Percentiles rank a stretch among this genome's conserved stretches.
Evolutionary conservation across 2,329 filamentous ascomycete genomes (phyloP).

Genomic region (Talaromyces verruculosus): DNA sequence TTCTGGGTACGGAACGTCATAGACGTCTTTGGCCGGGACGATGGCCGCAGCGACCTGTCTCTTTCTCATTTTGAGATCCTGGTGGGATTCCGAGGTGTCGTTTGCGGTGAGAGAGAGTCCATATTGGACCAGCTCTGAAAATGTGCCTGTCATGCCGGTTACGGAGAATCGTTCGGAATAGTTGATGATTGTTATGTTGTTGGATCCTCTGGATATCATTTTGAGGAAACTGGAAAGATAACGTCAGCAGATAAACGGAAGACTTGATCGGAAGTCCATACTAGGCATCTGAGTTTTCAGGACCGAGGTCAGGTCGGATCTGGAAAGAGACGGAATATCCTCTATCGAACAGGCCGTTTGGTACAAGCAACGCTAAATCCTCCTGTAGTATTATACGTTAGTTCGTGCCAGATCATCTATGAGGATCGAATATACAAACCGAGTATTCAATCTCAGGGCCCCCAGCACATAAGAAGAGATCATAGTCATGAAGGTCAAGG

Average conservation of each 20-base stretch:
- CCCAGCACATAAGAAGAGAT: conserved; percentile 61
- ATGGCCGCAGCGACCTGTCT: conserved; percentile 28
- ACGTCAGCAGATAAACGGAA: background rate
- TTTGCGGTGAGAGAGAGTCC: conserved; percentile 25
- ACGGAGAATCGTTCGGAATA: conserved; percentile 66
- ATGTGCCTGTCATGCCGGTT: conserved; percentile 62
- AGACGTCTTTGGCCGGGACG: conserved; percentile 1
- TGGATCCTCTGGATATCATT: conserved; percentile 55
- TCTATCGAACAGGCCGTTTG: conserved; percentile 37
- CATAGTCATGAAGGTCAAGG: conserved; percentile 54
- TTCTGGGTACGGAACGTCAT: conserved; percentile 52
- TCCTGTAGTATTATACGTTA: conserved; percentile 34
- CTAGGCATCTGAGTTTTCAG: conserved; percentile 56
- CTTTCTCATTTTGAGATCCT: conserved; percentile 32
- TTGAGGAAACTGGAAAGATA: conserved; percentile 53
- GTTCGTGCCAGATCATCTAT: background rate
- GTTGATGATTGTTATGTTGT: conserved; percentile 56
- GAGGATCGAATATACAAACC: conserved; percentile 32
- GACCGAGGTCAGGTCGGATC: conserved; percentile 47
- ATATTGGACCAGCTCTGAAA: conserved; percentile 44
- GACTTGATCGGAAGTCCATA: conserved; percentile 36
- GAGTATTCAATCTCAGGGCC: conserved; percentile 53
- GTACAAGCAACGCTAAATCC: conserved; percentile 43
- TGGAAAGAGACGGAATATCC: conserved; percentile 48
- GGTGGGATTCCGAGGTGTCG: conserved; percentile 27